phyloP scores from a whole-genome alignment of 208 protist genomes.

The Acanthamoeba castellanii region DNA sequence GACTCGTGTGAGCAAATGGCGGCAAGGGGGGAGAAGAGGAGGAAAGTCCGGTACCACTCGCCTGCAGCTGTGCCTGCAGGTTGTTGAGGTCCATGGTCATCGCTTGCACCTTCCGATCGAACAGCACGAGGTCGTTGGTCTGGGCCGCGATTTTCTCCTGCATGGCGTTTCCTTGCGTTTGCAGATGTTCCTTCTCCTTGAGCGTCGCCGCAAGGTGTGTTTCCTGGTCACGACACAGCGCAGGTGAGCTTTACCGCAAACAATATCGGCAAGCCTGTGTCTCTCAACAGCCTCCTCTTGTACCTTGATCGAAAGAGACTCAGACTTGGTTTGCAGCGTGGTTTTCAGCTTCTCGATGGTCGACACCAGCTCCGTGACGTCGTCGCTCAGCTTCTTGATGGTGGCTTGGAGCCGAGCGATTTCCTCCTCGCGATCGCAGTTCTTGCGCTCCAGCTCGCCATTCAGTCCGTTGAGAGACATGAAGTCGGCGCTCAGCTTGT shows the following conservation, averaged over 20 bases:
- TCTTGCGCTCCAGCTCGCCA: conserved; percentile 13
- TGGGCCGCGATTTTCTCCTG: conserved; percentile 12
- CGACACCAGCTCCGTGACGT: neutral
- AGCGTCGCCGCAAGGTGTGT: neutral
- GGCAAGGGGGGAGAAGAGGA: neutral
- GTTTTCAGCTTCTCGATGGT: conserved; percentile 63
- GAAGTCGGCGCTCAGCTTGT: conserved; percentile 51
- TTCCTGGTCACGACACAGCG: neutral
- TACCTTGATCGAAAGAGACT: conserved; percentile 1
- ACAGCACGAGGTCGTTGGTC: conserved; percentile 33
- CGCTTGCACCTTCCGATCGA: conserved; percentile 21
- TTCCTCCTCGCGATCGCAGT: conserved; percentile 18
- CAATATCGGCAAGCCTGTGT: neutral
- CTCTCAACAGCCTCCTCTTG: neutral
- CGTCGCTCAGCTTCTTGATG: conserved; percentile 36
- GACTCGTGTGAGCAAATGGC: neutral
- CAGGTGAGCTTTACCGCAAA: neutral
- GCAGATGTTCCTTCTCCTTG: conserved; percentile 43
- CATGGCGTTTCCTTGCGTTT: neutral
- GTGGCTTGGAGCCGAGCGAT: neutral
- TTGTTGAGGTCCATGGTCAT: conserved; percentile 49
- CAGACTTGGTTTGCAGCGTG: conserved; percentile 45
- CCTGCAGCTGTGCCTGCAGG: conserved; percentile 2
- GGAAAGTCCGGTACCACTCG: neutral
- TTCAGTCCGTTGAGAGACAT: conserved; percentile 9